A percentile compares a stretch with the other conserved stretches of the same genome.
phyloP scores from a whole-genome alignment of 1,284 basidiomycete genomes.

The Tylopilus sp. region DNA sequence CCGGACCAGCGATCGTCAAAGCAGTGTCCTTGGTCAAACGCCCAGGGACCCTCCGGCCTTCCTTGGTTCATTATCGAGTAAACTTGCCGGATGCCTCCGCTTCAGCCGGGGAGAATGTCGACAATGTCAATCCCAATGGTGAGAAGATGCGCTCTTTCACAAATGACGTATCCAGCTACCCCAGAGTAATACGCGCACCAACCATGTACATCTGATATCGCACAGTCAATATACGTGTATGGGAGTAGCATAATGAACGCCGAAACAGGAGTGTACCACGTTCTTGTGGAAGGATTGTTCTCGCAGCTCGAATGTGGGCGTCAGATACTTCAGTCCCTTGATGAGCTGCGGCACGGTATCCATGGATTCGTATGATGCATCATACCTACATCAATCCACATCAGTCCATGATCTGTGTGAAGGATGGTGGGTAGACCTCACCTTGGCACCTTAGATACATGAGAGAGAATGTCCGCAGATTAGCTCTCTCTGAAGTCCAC shows the following conservation, averaged over 20 bases:
- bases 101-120: conserved; percentile 48
- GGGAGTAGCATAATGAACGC: too few species aligned
- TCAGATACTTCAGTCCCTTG: conserved; percentile 45
- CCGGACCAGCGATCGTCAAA: too few species aligned
- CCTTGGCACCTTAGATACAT: conserved; percentile 51
- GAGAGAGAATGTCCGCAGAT: conserved; percentile 51
- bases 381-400: conserved; percentile 40
- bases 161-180: conserved; percentile 45
- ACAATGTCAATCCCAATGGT: conserved; percentile 45
- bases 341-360: conserved; percentile 40
- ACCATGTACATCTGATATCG: conserved; percentile 48
- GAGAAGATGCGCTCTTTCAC: conserved; percentile 43
- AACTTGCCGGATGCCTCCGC: conserved; percentile 46
- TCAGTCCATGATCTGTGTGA: too few species aligned
- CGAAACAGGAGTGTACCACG: conserved; percentile 33
- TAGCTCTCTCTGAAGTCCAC: conserved; percentile 47
- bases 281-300: conserved; percentile 56
- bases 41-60: too few species aligned
- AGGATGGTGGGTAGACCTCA: conserved; percentile 18
- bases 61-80: conserved; percentile 46
- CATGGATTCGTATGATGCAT: conserved; percentile 42
- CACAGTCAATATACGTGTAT: too few species aligned
- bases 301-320: conserved; percentile 51
- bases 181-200: conserved; percentile 44
- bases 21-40: too few species aligned